These are phyloP conservation scores for Acmispon strigosus DNA, from an alignment of 306 rosid genomes.

Conservation along the genomic window DNA sequence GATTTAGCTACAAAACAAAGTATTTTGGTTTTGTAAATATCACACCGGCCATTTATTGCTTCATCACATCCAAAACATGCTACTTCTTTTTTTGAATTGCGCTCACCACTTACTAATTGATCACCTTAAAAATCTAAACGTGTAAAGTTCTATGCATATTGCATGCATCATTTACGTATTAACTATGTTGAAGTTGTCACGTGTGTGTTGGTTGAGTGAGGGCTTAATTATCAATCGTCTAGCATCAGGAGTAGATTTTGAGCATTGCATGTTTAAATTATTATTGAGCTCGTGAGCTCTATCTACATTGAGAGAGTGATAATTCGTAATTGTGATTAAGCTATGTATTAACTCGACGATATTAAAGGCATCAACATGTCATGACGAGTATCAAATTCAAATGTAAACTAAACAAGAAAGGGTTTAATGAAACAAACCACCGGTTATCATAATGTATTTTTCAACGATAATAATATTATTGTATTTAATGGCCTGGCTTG, in stretches of 20 bases:
- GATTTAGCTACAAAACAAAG: not conserved
- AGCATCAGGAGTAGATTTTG: not conserved
- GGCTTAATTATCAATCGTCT: not conserved
- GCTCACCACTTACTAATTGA: constrained; percentile 14
- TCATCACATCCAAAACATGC: not conserved
- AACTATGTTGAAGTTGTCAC: not conserved
- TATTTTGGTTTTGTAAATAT: constrained; percentile 4
- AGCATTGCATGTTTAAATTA: not conserved
- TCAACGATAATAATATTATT: not conserved
- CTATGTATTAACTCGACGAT: not conserved
- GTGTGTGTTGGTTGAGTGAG: not conserved
- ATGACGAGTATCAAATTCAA: too few relatives aligned
- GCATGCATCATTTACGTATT: constrained; percentile 12
- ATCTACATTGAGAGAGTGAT: not conserved
- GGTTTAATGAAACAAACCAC: not conserved
- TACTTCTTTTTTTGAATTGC: not conserved
- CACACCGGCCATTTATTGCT: constrained; percentile 18
- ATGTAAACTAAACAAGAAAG: not conserved
- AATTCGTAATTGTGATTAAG: not conserved
- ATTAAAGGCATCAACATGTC: too few relatives aligned
- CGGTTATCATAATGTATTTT: not conserved
- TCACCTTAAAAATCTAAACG: constrained; percentile 3
- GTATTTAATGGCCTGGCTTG: not conserved
- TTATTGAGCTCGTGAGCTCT: not conserved
- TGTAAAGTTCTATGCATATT: constrained; percentile 16